Conservation (phyloP, 176 grass and related monocot genomes). For the Musa acuminata region DNA sequence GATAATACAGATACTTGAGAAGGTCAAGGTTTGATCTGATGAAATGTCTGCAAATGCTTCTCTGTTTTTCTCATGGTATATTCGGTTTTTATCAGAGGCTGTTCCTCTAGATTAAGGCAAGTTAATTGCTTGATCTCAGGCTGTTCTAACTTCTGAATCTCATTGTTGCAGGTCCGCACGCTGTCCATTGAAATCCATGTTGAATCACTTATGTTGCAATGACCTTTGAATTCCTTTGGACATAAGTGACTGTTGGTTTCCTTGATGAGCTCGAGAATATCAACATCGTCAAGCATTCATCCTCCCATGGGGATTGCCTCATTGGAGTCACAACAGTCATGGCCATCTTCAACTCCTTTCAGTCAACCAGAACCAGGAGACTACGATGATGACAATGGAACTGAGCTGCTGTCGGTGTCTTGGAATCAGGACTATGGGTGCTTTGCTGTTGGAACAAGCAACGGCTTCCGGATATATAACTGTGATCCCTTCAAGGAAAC, state of each 20-base stretch:
- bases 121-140: neutral
- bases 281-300: conserved; percentile 31
- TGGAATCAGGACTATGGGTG: conserved; percentile 91
- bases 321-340: conserved; percentile 29
- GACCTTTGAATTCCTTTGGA: conserved; percentile 1
- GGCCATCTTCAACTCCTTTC: conserved; percentile 28
- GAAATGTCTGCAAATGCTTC: neutral
- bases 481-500: conserved; percentile 79
- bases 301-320: conserved; percentile 28
- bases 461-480: conserved; percentile 78
- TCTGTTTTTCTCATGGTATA: neutral
- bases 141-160: neutral
- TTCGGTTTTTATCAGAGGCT: neutral
- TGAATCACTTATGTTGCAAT: neutral
- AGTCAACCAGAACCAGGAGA: conserved; percentile 27
- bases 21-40: neutral
- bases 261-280: conserved; percentile 59
- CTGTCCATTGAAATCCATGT: neutral
- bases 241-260: neutral
- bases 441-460: conserved; percentile 71
- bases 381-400: conserved; percentile 29
- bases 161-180: neutral
- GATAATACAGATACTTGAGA: neutral
- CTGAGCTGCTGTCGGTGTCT: conserved; percentile 53
- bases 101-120: neutral